These are phyloP conservation scores for Sporopachydermia lactativora DNA, from an alignment of 805 yeast genomes.

Conservation along the genomic window DNA sequence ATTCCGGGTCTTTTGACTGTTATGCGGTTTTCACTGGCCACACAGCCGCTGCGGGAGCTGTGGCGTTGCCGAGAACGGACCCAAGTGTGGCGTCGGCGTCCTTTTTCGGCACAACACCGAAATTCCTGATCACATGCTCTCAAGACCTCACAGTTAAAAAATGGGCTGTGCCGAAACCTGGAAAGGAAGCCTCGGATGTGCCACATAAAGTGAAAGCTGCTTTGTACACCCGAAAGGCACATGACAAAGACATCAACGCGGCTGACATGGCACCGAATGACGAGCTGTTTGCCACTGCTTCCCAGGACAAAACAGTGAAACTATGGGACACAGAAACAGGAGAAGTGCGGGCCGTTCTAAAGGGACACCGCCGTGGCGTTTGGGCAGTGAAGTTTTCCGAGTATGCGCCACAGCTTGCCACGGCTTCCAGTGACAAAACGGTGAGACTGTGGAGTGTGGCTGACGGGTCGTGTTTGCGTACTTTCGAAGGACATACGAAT, in stretches of 20 bases:
- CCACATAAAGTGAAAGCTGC: slow-evolving; percentile 26
- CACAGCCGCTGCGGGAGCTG: slow-evolving; percentile 73
- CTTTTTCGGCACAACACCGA: slow-evolving; percentile 29
- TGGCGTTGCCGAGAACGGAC: slow-evolving; percentile 48
- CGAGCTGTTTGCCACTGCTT: slow-evolving; percentile 78
- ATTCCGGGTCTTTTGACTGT: slow-evolving; percentile 23
- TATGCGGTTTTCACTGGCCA: slow-evolving; percentile 74
- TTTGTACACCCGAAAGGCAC: slow-evolving; percentile 88
- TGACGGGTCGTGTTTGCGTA: slow-evolving; percentile 61
- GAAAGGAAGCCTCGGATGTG: slow-evolving; percentile 8
- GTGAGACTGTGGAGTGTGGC: slow-evolving; percentile 77
- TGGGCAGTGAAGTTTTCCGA: slow-evolving; percentile 84
- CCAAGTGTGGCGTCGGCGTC: slow-evolving; percentile 11
- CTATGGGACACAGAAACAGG: slow-evolving; percentile 82
- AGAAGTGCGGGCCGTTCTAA: slow-evolving; percentile 69
- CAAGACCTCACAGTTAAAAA: slow-evolving; percentile 75
- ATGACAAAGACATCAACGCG: slow-evolving; percentile 89
- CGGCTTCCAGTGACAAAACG: slow-evolving; percentile 90
- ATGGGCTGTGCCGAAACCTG: slow-evolving; percentile 58
- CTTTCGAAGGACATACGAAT: slow-evolving; percentile 90
- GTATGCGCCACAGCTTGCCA: slow-evolving; percentile 55
- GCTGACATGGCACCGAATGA: slow-evolving; percentile 87
- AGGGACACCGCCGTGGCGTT: slow-evolving; percentile 88
- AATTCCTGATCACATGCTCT: slow-evolving; percentile 68
- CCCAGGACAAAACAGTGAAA: slow-evolving; percentile 85